Percentiles rank a stretch among this genome's conserved stretches.
Conservation (phyloP, 1,284 basidiomycete species). For the Clitocybe nebularis region DNA sequence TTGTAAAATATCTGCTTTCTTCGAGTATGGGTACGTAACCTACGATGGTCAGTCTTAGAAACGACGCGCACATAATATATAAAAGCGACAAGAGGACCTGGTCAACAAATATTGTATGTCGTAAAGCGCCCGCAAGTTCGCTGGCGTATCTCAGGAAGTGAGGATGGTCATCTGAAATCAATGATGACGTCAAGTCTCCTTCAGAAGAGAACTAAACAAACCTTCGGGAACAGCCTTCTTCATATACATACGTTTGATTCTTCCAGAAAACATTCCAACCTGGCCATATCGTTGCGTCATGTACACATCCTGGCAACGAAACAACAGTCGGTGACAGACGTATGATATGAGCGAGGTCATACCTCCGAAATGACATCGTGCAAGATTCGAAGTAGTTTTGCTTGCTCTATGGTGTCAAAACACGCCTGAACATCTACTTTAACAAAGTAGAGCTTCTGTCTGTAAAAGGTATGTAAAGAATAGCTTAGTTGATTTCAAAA, state of each 20-base stretch:
- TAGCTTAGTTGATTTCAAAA: background rate
- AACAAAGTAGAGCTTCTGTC: conserved; percentile 88
- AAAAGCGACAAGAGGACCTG: conserved; percentile 41
- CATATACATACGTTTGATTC: conserved; percentile 51
- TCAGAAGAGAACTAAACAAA: conserved; percentile 22
- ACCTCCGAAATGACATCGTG: conserved; percentile 73
- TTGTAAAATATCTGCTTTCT: conserved; percentile 59
- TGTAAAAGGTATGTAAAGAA: conserved; percentile 25
- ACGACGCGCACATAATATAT: background rate
- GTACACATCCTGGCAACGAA: conserved; percentile 51
- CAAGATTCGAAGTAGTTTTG: conserved; percentile 78
- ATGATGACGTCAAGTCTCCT: conserved; percentile 1
- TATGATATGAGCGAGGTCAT: conserved; percentile 5
- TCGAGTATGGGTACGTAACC: conserved; percentile 61
- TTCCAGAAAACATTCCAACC: conserved; percentile 47
- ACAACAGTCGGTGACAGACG: background rate
- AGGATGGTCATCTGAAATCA: conserved; percentile 61
- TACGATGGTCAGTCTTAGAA: conserved; percentile 18
- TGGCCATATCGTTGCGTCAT: conserved; percentile 65
- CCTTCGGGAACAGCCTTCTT: conserved; percentile 68
- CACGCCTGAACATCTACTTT: conserved; percentile 95
- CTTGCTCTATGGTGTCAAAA: conserved; percentile 95
- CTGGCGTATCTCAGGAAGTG: conserved; percentile 70
- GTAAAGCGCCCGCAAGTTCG: conserved; percentile 60
- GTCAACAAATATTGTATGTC: conserved; percentile 84